A percentile compares a stretch with the other conserved stretches of the same genome.
phyloP scores from a whole-genome alignment of 345 rosid genomes.

The Eucalyptus shirleyi region DNA sequence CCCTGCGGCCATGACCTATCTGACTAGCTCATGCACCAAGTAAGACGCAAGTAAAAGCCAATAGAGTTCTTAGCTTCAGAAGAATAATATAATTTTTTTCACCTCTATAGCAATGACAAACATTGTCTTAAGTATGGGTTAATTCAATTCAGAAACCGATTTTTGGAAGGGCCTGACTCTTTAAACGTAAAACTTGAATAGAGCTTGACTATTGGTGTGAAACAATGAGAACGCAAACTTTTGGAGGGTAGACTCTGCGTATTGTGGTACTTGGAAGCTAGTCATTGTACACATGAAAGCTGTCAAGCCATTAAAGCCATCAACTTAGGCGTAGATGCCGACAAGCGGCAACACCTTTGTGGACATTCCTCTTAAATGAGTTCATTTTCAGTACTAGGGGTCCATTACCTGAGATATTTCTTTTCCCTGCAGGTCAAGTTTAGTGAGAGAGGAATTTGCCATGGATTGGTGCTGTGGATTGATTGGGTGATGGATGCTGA shows the following conservation, averaged over 20 bases:
- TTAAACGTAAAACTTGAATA: not conserved
- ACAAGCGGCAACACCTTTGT: not conserved
- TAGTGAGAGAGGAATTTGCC: slow-evolving; percentile 51
- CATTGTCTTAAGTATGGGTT: not conserved
- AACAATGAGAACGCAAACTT: not conserved
- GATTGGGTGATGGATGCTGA: slow-evolving; percentile 84
- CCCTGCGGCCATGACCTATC: not conserved
- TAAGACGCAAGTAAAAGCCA: not conserved
- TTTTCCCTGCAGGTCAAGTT: slow-evolving; percentile 41
- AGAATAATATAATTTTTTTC: not conserved
- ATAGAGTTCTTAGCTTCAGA: not conserved
- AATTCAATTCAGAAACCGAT: not conserved
- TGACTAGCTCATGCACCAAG: not conserved
- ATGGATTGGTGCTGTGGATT: slow-evolving; percentile 82
- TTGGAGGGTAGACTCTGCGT: not conserved
- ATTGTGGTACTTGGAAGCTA: not conserved
- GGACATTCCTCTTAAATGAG: not conserved
- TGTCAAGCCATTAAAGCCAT: not conserved
- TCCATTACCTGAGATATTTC: not conserved
- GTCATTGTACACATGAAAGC: not conserved
- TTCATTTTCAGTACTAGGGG: not conserved
- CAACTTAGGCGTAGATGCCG: not conserved
- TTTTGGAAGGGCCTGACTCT: not conserved
- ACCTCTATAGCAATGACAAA: not conserved
- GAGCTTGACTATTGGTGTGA: not conserved